phyloP scores from a whole-genome alignment of 2,329 filamentous ascomycete genomes.

The Camillea tinctor region DNA sequence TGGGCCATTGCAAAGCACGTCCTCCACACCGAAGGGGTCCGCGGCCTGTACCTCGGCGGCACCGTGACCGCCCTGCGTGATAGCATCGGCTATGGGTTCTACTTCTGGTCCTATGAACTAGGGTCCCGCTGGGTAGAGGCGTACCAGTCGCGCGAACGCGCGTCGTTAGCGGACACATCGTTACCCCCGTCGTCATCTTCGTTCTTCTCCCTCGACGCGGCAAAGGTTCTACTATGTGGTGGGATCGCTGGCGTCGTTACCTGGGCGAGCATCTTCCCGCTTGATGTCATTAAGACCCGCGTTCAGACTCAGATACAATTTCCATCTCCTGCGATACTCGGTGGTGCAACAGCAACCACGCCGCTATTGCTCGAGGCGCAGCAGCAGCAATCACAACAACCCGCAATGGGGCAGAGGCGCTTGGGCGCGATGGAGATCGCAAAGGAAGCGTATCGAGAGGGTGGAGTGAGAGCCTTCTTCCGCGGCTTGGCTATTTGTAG shows the following conservation, averaged over 20 bases:
- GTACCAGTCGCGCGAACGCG: neutral
- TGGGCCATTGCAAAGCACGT: conserved; percentile 64
- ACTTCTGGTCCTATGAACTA: conserved; percentile 91
- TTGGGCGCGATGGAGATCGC: conserved; percentile 63
- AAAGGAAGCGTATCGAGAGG: conserved; percentile 61
- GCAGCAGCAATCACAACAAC: too few species aligned
- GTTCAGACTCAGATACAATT: conserved; percentile 69
- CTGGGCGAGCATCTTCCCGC: conserved; percentile 86
- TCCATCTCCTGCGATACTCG: conserved; percentile 1
- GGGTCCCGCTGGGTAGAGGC: conserved; percentile 56
- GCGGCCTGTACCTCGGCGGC: conserved; percentile 79
- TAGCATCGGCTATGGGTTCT: conserved; percentile 93
- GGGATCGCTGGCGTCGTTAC: conserved; percentile 84
- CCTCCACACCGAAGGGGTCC: conserved; percentile 54
- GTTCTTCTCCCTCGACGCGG: conserved; percentile 44
- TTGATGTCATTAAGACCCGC: conserved; percentile 90
- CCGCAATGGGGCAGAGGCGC: conserved; percentile 26
- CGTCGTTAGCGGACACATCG: neutral
- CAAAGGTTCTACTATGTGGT: conserved; percentile 75
- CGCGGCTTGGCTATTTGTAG: conserved; percentile 78
- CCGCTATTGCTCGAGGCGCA: conserved; percentile 30
- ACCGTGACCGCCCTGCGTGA: conserved; percentile 79
- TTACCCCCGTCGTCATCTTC: conserved; percentile 18
- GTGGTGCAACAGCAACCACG: conserved; percentile 1
- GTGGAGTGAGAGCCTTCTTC: conserved; percentile 65